Evolutionary conservation across 192 early-diverging fungal species (phyloP).

Genomic region (Backusella tarrabulga): DNA sequence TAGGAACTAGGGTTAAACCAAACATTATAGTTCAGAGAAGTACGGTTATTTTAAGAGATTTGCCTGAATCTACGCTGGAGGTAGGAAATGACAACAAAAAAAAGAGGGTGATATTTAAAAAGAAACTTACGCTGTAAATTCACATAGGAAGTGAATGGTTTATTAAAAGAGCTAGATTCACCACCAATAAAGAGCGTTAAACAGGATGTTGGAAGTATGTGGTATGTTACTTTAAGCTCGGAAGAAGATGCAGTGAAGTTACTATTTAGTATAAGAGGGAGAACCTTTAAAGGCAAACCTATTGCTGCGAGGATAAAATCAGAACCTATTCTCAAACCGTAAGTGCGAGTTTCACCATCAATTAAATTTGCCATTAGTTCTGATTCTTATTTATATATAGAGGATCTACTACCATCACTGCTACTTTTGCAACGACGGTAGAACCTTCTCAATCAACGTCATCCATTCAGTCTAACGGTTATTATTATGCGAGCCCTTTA

Average conservation of each 20-base stretch:
- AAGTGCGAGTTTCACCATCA: background rate
- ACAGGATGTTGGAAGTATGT: slow-evolving; percentile 42
- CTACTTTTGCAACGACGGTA: background rate
- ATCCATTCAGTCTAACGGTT: background rate
- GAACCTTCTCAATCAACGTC: background rate
- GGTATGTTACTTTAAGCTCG: slow-evolving; percentile 46
- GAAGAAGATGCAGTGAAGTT: slow-evolving; percentile 43
- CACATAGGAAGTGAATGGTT: slow-evolving; percentile 31
- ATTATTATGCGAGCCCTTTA: background rate
- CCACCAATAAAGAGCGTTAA: slow-evolving; percentile 30
- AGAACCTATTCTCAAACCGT: slow-evolving; percentile 29
- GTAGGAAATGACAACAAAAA: slow-evolving; percentile 18
- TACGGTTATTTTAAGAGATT: slow-evolving; percentile 45
- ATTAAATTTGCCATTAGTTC: background rate
- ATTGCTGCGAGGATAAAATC: slow-evolving; percentile 49
- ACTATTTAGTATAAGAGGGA: slow-evolving; percentile 32
- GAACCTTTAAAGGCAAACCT: slow-evolving; percentile 34
- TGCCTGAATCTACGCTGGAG: slow-evolving; percentile 29
- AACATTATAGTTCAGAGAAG: slow-evolving; percentile 38
- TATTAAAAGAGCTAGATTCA: slow-evolving; percentile 25
- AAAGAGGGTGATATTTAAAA: background rate
- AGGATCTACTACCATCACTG: background rate
- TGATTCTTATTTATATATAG: background rate
- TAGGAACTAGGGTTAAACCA: slow-evolving; percentile 37
- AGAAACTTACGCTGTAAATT: background rate